Evolutionary conservation across 805 yeast species (phyloP), one percentile per base, ranked within the genome.

Genomic region (Scheffersomyces stipitis): DNA sequence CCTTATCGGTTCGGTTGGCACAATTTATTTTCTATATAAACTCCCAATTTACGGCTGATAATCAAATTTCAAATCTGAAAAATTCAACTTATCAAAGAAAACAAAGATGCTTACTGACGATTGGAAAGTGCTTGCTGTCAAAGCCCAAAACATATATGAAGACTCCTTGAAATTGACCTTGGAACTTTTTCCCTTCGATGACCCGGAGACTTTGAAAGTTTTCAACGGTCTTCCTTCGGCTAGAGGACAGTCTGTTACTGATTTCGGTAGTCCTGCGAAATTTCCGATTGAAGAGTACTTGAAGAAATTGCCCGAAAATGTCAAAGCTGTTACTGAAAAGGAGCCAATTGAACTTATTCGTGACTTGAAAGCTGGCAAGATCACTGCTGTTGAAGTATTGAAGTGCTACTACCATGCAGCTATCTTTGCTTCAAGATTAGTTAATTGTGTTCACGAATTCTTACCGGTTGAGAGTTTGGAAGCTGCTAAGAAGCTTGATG

Each of bases 261-360:
- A 51, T 30, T 50, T 44, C 35, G 56, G 56, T 13, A 17, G 17
- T n/a, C 56, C 56, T 9, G 52, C 56, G 10, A 36, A 42, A 15
- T 18, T 46, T 27, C 56, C 56, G 8, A 41, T 50, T 39, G 46
- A 46, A 6, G 40, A 31, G 4, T 51, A 48, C 32, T 26, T 24
- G 8, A 22, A 34, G 7, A 37, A 29, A n/a, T 40, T 51, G 14
- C 52, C 55, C 7, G 12, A 31, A 4, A 24, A 34, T 7, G 49
- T 35, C 4, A 26, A 30, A n/a, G 45, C 38, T 15, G 36, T 51
- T 15, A 51, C 56, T n/a, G 50, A 44, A 28, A 37, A 28, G 22
- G 52, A 51, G 17, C 54, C 56, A 3, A 31, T 31, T 34, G 47
- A 41, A 28, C 34, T 51, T 28, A 29, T 50, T 15, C n/a, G 23